These are phyloP conservation scores for Ogataea paraovalis DNA, from an alignment of 805 yeast species.

Conservation along the genomic window DNA sequence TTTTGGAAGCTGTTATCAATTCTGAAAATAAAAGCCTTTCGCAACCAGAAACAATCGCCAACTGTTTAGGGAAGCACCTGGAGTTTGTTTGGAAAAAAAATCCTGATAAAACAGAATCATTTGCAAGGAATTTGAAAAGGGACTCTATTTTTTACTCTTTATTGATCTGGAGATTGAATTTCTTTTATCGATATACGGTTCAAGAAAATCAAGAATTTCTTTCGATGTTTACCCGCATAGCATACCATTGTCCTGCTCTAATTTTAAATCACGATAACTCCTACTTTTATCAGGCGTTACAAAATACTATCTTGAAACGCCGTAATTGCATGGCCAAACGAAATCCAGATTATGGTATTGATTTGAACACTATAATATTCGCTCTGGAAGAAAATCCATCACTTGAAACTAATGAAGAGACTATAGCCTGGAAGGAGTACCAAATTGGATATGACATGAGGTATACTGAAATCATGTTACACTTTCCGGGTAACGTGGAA, in stretches of 20 bases:
- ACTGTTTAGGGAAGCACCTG: neutral
- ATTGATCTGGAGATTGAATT: slow-evolving; percentile 19
- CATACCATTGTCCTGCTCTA: neutral
- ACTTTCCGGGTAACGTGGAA: neutral
- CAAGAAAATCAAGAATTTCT: slow-evolving; percentile 22
- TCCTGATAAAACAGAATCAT: neutral
- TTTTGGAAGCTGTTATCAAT: neutral
- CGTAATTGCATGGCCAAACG: neutral
- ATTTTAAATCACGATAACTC: neutral
- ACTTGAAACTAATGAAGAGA: neutral
- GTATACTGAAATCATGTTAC: neutral
- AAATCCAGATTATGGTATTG: neutral
- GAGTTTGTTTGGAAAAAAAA: neutral
- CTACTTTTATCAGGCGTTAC: too few species aligned
- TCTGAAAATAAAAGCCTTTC: neutral
- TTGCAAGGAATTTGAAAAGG: slow-evolving; percentile 4
- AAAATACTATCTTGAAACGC: neutral
- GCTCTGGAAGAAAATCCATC: neutral
- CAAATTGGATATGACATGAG: neutral
- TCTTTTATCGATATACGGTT: slow-evolving; percentile 16
- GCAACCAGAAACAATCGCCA: neutral
- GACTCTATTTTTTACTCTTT: slow-evolving; percentile 13
- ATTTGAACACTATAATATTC: neutral
- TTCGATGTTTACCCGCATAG: neutral
- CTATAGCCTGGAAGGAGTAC: neutral